A percentile compares a stretch with the other conserved stretches of the same genome.
Conservation (phyloP, 495 filamentous ascomycete species). For the Platismatia glauca region DNA sequence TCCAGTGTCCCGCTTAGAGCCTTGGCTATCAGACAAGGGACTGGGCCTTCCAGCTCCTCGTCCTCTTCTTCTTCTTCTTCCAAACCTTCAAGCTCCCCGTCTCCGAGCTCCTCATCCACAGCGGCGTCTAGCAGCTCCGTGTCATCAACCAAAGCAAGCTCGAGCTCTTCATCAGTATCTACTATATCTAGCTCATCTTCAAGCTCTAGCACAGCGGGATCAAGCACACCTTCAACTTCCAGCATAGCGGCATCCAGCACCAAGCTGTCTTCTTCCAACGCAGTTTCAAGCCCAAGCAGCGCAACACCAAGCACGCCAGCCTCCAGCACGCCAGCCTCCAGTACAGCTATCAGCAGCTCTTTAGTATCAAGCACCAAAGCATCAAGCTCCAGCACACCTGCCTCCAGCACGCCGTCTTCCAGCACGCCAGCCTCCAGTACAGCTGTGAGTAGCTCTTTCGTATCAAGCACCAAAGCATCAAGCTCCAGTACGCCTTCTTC, state of each 20-base stretch:
- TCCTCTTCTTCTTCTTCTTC: too few relatives aligned
- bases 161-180: background rate
- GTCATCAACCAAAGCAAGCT: background rate
- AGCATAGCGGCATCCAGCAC: background rate
- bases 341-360: background rate
- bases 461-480: too few relatives aligned
- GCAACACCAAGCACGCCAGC: too few relatives aligned
- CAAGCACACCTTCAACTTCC: background rate
- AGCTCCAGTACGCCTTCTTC: too few relatives aligned
- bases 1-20: background rate
- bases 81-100: background rate
- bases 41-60: background rate
- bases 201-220: background rate
- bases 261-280: background rate
- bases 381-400: background rate
- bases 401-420: too few relatives aligned
- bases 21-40: background rate
- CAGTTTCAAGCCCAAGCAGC: background rate
- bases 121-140: background rate
- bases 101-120: too few relatives aligned
- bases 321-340: too few relatives aligned
- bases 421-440: too few relatives aligned
- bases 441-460: too few relatives aligned
- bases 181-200: background rate
- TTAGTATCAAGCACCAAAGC: too few relatives aligned